These are phyloP conservation scores for Tagetes erecta DNA, from an alignment of 129 eudicot genomes.

Conservation along the genomic window DNA sequence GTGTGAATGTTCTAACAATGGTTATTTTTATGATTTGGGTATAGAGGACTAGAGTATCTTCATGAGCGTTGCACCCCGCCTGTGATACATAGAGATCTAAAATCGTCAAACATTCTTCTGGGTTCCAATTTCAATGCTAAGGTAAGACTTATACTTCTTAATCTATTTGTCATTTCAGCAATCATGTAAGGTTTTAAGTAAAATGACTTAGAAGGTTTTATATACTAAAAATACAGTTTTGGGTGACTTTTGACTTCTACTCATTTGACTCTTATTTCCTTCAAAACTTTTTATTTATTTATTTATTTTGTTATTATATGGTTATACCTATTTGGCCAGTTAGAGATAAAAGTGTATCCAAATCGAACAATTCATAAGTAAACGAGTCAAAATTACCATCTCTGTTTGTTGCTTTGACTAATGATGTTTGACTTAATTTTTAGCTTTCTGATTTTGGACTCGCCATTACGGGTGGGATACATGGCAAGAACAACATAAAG, in stretches of 20 bases:
- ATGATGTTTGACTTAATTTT: constrained; percentile 14
- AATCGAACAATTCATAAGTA: neutral
- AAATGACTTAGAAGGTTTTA: neutral
- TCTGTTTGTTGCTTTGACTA: neutral
- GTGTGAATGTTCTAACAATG: neutral
- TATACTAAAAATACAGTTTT: neutral
- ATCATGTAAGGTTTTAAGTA: neutral
- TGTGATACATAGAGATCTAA: constrained; percentile 82
- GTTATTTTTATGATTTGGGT: constrained; percentile 29
- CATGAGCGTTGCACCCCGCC: constrained; percentile 95
- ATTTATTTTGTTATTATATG: no score
- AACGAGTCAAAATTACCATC: neutral
- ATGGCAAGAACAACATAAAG: constrained; percentile 61
- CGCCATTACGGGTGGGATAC: constrained; percentile 62
- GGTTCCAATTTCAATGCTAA: constrained; percentile 87
- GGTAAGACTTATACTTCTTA: constrained; percentile 39
- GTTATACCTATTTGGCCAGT: neutral
- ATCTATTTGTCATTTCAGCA: neutral
- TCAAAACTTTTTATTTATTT: neutral
- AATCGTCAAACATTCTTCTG: constrained; percentile 82
- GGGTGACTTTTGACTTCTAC: neutral
- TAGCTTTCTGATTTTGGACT: constrained; percentile 97
- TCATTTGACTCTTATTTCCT: neutral
- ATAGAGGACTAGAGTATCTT: constrained; percentile 92
- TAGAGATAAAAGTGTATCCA: neutral